Evolutionary conservation across 768 basidiomycete species (phyloP).

Genomic region (Mrakia blollopis): DNA sequence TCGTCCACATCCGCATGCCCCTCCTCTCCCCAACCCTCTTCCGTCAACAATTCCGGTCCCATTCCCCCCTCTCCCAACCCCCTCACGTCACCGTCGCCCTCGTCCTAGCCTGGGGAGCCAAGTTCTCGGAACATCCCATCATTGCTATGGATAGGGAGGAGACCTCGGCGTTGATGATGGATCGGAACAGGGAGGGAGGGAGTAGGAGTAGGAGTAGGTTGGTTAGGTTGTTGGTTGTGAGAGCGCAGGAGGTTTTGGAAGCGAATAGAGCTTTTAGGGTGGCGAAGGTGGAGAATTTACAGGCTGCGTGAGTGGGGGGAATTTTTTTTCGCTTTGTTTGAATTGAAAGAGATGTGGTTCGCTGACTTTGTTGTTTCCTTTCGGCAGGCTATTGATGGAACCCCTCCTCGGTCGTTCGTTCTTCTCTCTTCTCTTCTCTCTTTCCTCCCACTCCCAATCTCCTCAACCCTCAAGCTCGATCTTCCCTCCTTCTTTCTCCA

Average conservation of each 20-base stretch:
- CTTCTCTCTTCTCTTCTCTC: not conserved
- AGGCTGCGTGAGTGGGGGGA: constrained; percentile 68
- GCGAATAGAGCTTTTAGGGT: constrained; percentile 78
- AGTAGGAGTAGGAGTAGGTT: constrained; percentile 63
- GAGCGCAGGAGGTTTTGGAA: constrained; percentile 81
- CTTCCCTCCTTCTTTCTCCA: not conserved
- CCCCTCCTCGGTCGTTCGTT: not conserved
- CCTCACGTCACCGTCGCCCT: constrained; percentile 60
- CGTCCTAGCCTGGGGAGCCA: constrained; percentile 84
- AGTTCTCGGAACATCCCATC: constrained; percentile 85
- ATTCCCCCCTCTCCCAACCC: not conserved
- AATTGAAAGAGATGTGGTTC: constrained; percentile 41
- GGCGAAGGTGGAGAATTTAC: constrained; percentile 71
- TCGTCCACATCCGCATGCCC: constrained; percentile 74
- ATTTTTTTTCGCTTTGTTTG: constrained; percentile 47
- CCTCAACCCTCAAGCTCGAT: not conserved
- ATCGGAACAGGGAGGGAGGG: constrained; percentile 48
- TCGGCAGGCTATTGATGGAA: not conserved
- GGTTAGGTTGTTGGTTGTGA: constrained; percentile 68
- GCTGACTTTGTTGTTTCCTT: not conserved
- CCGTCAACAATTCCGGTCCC: constrained; percentile 60
- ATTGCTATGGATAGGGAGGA: constrained; percentile 71
- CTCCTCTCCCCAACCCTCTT: constrained; percentile 79
- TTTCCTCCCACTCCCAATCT: not conserved
- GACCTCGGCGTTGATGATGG: constrained; percentile 36